A percentile compares a stretch with the other conserved stretches of the same genome.
Evolutionary conservation across 768 basidiomycete genomes (phyloP).

Genomic region (Lentinula edodes): DNA sequence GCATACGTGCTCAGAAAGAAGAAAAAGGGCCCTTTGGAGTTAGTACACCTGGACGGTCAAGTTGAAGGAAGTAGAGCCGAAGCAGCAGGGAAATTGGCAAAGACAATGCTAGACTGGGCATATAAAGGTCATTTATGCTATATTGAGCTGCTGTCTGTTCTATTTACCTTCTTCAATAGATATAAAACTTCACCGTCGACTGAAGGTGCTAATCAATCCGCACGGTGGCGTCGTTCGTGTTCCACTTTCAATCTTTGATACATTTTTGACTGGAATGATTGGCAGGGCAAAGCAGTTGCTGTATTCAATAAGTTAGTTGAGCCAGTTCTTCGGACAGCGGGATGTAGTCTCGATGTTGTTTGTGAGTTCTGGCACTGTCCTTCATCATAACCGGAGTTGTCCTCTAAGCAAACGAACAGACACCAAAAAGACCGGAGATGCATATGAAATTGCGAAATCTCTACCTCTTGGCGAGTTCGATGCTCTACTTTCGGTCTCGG

Average conservation of each 20-base stretch:
- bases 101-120: slow-evolving; percentile 45
- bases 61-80: slow-evolving; percentile 27
- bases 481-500: slow-evolving; percentile 70
- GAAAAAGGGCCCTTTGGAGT: slow-evolving; percentile 28
- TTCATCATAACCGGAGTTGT: neutral
- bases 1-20: slow-evolving; percentile 45
- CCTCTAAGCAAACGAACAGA: slow-evolving; percentile 30
- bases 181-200: slow-evolving; percentile 43
- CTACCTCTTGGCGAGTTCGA: slow-evolving; percentile 55
- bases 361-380: slow-evolving; percentile 36
- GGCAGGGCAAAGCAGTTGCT: slow-evolving; percentile 55
- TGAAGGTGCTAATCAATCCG: slow-evolving; percentile 78
- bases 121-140: slow-evolving; percentile 49
- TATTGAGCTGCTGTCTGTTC: neutral
- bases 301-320: slow-evolving; percentile 56
- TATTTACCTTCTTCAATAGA: slow-evolving; percentile 28
- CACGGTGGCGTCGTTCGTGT: slow-evolving; percentile 65
- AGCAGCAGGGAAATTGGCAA: slow-evolving; percentile 45
- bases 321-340: slow-evolving; percentile 67
- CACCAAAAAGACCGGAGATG: slow-evolving; percentile 61
- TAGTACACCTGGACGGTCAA: slow-evolving; percentile 40
- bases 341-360: slow-evolving; percentile 55
- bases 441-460: slow-evolving; percentile 53
- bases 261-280: neutral
- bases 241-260: neutral